These are phyloP conservation scores for Phylloporus gajari DNA, from an alignment of 1,284 basidiomycete genomes.

Conservation along the genomic window DNA sequence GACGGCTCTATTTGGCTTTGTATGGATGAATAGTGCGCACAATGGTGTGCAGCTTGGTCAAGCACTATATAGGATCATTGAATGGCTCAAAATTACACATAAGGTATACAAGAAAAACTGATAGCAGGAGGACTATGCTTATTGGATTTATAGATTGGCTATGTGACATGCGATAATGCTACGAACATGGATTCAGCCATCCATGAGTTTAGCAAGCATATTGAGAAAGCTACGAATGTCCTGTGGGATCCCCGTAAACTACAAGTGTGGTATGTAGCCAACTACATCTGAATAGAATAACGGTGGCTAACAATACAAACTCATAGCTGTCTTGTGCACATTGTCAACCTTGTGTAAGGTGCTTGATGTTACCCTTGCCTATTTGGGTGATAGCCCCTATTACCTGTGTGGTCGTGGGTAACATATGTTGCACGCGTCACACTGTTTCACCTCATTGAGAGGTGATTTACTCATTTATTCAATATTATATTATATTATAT, in stretches of 20 bases:
- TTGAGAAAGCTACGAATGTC: background rate
- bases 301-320: too few relatives aligned
- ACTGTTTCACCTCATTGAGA: too few relatives aligned
- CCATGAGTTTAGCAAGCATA: background rate
- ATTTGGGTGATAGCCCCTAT: too few relatives aligned
- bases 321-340: background rate
- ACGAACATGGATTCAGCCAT: background rate
- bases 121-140: too few relatives aligned
- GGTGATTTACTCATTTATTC: too few relatives aligned
- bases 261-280: background rate
- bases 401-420: too few relatives aligned
- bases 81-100: background rate
- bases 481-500: too few relatives aligned
- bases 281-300: too few relatives aligned
- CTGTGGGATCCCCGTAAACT: background rate
- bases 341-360: constrained; percentile 1
- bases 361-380: too few relatives aligned
- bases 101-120: too few relatives aligned
- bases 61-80: background rate
- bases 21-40: background rate
- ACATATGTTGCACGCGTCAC: too few relatives aligned
- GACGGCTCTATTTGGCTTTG: background rate
- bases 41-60: background rate
- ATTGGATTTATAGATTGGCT: background rate
- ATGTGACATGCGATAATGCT: too few relatives aligned